Evolutionary conservation across 2,329 filamentous ascomycete species (phyloP), one percentile per base, ranked within the genome.

Genomic region (Aspergillus bombycis): DNA sequence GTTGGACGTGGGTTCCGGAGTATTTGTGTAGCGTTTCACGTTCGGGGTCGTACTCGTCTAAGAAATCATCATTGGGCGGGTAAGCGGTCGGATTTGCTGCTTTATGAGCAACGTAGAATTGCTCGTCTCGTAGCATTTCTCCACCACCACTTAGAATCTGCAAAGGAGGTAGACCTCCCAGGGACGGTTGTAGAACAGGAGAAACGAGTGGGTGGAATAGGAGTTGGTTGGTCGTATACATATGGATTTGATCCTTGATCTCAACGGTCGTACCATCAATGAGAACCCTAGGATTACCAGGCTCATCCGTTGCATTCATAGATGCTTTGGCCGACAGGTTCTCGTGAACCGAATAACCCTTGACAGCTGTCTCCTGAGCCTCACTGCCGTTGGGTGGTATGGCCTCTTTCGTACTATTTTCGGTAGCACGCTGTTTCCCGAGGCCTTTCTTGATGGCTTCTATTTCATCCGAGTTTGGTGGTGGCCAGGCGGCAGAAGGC

Each of bases 101-200:
- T 78, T 98, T 98, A 78, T 99, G 95, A 0, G 94, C 95, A 16
- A 98, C 74, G 67, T 96, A 97, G 58, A 98, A 92, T 74, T 98
- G 95, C 78, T 99, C 95, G 71, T 99, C 95, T 14, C 93, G 88
- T 21, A 99, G 83, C 57, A 96, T 85, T 75, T 99, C 95, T 1
- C 91, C 94, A 6, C 94, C 94, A 4, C 94, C 95, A 1, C 90
- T 89, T 74, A 97, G 88, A 50, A 99, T 90, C 7, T 97, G 84
- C 32, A 98, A 80, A 0, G 95, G 95, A 0, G 94, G 94, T 4
- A 99, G 84, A 0, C 95, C 95, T 48, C 95, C 95, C 0, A 99
- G 84, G 0, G 92, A 94, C 1, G 94, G 89, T 70, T 97, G 93
- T 72, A 97, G 84, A 3, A 93, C 85, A 1, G 95, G 93, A 58